A percentile compares a stretch with the other conserved stretches of the same genome.
phyloP scores from a whole-genome alignment of 768 basidiomycete species.

The Lepiota subincarnata region DNA sequence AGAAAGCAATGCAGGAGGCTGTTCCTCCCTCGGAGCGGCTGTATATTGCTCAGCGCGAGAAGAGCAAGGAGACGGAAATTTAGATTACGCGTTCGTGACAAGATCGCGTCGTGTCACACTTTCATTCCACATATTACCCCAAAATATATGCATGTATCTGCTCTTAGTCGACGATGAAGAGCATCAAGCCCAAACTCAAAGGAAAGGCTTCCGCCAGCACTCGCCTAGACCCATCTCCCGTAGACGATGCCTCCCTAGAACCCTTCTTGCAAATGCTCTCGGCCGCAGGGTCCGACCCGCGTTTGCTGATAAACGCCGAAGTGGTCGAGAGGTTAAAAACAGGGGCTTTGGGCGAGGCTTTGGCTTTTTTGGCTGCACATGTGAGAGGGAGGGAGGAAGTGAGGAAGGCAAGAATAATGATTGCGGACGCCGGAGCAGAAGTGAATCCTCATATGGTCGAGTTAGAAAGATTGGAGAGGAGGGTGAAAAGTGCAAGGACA shows the following conservation, averaged over 20 bases:
- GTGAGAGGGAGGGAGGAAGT: constrained; percentile 1
- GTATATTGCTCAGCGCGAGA: constrained; percentile 6
- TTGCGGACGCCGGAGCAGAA: not conserved
- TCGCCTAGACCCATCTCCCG: too few relatives aligned
- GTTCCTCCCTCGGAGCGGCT: constrained; percentile 16
- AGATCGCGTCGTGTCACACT: too few relatives aligned
- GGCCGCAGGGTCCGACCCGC: too few relatives aligned
- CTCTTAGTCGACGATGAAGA: too few relatives aligned
- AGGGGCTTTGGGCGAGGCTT: not conserved
- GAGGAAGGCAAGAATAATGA: not conserved
- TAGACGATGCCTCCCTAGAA: not conserved
- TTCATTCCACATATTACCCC: too few relatives aligned
- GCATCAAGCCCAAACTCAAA: too few relatives aligned
- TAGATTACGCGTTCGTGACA: too few relatives aligned
- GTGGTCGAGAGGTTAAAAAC: not conserved
- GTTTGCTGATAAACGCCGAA: not conserved
- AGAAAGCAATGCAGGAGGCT: constrained; percentile 6
- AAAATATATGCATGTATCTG: too few relatives aligned
- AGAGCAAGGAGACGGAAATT: too few relatives aligned
- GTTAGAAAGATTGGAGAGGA: not conserved
- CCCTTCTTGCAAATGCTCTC: not conserved
- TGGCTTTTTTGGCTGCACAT: not conserved
- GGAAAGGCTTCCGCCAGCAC: too few relatives aligned
- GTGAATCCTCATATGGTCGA: not conserved
- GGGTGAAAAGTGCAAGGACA: not conserved